Conservation (phyloP, 495 filamentous ascomycete genomes). For the Chlorociboria aeruginascens region DNA sequence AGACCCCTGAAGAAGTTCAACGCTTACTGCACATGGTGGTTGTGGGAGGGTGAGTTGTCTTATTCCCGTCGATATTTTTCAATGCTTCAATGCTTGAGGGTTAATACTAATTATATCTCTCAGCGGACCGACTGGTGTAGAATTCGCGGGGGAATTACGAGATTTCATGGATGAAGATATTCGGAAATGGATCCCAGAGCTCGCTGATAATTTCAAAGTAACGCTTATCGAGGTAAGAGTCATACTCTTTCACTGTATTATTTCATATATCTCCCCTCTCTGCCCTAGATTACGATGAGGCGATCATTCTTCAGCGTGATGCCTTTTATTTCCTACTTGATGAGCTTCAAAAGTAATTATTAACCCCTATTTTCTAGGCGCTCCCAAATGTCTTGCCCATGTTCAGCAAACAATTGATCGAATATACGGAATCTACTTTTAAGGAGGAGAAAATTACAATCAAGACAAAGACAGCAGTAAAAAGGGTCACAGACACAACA, state of each 20-base stretch:
- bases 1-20: constrained; percentile 77
- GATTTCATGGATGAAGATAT: constrained; percentile 98
- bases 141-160: constrained; percentile 95
- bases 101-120: no score
- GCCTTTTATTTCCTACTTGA: no score
- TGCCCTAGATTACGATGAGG: no score
- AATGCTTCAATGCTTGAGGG: no score
- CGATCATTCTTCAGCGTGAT: no score
- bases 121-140: constrained; percentile 89
- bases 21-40: constrained; percentile 98
- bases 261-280: no score
- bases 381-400: constrained; percentile 96
- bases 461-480: constrained; percentile 97
- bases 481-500: constrained; percentile 87
- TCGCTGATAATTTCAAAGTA: constrained; percentile 86
- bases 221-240: constrained; percentile 66
- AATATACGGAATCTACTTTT: constrained; percentile 98
- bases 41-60: constrained; percentile 47
- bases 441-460: constrained; percentile 96
- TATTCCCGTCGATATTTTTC: no score
- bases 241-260: no score
- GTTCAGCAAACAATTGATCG: constrained; percentile 98
- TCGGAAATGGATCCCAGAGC: constrained; percentile 95
- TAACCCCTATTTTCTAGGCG: constrained; percentile 27
- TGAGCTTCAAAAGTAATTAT: no score